Evolutionary conservation across 257 asterid species (phyloP).

Genomic region (Ilex aquifolium): DNA sequence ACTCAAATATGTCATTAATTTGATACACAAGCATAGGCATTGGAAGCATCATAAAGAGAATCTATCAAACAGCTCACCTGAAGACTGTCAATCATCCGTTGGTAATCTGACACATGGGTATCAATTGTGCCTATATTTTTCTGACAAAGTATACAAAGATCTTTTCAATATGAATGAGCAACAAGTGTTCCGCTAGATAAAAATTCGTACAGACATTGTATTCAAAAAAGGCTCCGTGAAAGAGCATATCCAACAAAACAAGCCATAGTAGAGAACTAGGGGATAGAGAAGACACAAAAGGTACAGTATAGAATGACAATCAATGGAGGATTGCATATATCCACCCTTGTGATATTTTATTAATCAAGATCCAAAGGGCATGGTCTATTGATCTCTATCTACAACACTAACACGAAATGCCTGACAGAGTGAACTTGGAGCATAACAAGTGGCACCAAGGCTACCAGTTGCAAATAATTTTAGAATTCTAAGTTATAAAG

Average conservation of each 20-base stretch:
- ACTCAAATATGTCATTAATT: not conserved
- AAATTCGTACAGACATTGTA: not conserved
- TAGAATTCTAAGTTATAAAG: too few relatives aligned
- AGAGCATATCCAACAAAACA: not conserved
- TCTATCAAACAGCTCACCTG: constrained; percentile 42
- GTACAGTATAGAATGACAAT: too few relatives aligned
- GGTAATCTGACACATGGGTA: constrained; percentile 84
- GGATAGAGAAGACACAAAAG: not conserved
- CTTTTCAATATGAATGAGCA: constrained; percentile 14
- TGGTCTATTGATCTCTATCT: too few relatives aligned
- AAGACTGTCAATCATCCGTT: constrained; percentile 87
- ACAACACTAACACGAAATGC: too few relatives aligned
- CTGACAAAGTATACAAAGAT: constrained; percentile 38
- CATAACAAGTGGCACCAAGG: too few relatives aligned
- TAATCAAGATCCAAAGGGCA: too few relatives aligned
- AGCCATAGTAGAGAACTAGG: not conserved
- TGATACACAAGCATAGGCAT: not conserved
- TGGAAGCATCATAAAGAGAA: not conserved
- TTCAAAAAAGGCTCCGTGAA: not conserved
- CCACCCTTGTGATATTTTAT: too few relatives aligned
- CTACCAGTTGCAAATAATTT: too few relatives aligned
- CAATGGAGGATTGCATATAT: too few relatives aligned
- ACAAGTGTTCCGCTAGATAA: not conserved
- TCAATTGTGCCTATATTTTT: constrained; percentile 79
- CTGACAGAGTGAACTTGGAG: too few relatives aligned